These are phyloP conservation scores for Podaxis pistillaris DNA, from an alignment of 768 basidiomycete species.

Conservation along the genomic window DNA sequence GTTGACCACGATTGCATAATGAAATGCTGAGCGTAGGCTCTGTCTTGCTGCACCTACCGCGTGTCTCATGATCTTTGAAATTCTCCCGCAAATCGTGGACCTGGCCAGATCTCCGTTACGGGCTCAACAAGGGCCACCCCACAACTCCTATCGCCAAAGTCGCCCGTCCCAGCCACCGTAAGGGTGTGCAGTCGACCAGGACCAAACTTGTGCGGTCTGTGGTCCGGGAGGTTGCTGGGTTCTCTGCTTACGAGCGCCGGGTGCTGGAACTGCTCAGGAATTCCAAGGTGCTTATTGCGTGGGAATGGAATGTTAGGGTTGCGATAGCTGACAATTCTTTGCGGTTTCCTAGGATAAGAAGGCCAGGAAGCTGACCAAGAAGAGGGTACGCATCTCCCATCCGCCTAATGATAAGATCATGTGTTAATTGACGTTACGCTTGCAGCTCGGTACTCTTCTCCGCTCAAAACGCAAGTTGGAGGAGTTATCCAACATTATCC, in stretches of 20 bases:
- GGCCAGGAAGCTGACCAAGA: conserved; percentile 98
- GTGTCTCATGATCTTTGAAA: neutral
- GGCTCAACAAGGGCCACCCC: conserved; percentile 85
- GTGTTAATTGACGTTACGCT: conserved; percentile 2
- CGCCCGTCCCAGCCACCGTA: conserved; percentile 83
- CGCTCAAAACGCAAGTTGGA: conserved; percentile 99
- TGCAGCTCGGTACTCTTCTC: conserved; percentile 92
- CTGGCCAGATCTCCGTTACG: conserved; percentile 75
- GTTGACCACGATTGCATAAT: neutral
- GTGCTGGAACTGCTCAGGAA: conserved; percentile 98
- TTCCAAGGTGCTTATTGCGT: conserved; percentile 66
- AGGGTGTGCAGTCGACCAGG: conserved; percentile 87
- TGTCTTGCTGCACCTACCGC: neutral
- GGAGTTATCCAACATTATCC: conserved; percentile 89
- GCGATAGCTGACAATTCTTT: neutral
- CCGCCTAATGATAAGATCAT: conserved; percentile 6
- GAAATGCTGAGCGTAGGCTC: conserved; percentile 16
- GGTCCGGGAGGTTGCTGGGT: conserved; percentile 95
- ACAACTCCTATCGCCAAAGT: conserved; percentile 80
- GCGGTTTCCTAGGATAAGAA: conserved; percentile 81
- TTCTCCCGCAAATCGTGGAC: neutral
- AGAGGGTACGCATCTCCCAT: conserved; percentile 70
- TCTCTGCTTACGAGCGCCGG: conserved; percentile 95
- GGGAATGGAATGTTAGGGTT: neutral
- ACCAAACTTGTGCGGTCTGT: conserved; percentile 93